Conservation (phyloP, 345 rosid genomes). For the Hibiscus mutabilis region DNA sequence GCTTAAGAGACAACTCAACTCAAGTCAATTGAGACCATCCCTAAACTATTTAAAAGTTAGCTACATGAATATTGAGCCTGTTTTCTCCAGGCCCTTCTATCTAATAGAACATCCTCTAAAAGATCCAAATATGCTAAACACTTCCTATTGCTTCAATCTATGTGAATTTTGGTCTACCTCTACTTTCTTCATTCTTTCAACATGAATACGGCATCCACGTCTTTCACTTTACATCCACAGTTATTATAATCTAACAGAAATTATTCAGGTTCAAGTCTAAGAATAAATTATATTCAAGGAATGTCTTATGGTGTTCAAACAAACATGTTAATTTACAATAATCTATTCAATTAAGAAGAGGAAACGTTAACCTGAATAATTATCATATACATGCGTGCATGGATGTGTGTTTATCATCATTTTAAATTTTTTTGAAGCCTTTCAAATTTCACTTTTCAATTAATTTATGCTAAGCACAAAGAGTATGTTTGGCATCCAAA, state of each 20-base stretch:
- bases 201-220: no score
- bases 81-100: not conserved
- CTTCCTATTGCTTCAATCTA: not conserved
- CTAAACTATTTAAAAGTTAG: not conserved
- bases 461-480: not conserved
- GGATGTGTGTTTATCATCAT: not conserved
- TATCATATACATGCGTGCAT: not conserved
- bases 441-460: constrained; percentile 3
- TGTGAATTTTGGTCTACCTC: no score
- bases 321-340: not conserved
- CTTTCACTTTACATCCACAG: no score
- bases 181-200: no score
- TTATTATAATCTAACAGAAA: no score
- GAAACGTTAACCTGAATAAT: not conserved
- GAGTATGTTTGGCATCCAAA: constrained; percentile 6
- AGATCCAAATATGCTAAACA: not conserved
- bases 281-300: not conserved
- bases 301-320: not conserved
- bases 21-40: not conserved
- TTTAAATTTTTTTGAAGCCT: not conserved
- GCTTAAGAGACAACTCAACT: not conserved
- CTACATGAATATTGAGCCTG: not conserved
- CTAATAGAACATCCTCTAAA: not conserved
- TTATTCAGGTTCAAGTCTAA: no score
- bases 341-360: not conserved